Evolutionary conservation across 139 green algal genomes (phyloP).

Genomic region (Closterium sp.): DNA sequence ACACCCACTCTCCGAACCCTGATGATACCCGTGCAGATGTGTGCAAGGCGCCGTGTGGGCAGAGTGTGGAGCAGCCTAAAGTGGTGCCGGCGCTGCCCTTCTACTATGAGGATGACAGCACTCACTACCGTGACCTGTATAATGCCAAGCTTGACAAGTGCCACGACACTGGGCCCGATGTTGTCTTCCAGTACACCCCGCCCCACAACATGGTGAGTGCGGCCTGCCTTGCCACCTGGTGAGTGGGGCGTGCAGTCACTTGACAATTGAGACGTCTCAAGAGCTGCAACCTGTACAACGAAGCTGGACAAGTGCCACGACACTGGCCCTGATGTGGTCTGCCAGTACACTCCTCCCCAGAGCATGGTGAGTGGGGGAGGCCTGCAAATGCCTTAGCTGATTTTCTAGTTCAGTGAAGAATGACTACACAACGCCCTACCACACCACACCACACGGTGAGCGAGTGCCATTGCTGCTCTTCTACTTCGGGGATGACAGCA

Average conservation of each 20-base stretch:
- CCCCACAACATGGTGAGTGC: too few species aligned
- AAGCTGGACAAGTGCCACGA: background rate
- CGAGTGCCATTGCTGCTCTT: constrained; percentile 12
- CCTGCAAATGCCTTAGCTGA: too few species aligned
- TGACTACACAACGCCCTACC: too few species aligned
- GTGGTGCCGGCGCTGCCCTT: too few species aligned
- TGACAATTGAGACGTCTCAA: too few species aligned
- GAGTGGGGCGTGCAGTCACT: too few species aligned
- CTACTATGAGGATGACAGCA: too few species aligned
- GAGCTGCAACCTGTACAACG: constrained; percentile 15
- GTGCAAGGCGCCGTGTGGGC: constrained; percentile 7
- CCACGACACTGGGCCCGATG: background rate
- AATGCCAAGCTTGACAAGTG: background rate
- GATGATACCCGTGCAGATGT: background rate
- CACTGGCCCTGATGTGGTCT: constrained; percentile 30
- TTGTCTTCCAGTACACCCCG: constrained; percentile 5
- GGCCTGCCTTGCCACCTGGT: too few species aligned
- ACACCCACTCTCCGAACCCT: too few species aligned
- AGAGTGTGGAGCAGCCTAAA: constrained; percentile 26
- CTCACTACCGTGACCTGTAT: constrained; percentile 17
- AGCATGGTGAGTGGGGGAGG: constrained; percentile 3
- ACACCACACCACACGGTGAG: too few species aligned
- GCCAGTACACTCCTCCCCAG: constrained; percentile 18
- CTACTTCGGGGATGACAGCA: constrained; percentile 28
- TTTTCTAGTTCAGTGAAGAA: too few species aligned